Base-by-base conservation (phyloP, 2,329 filamentous ascomycete genomes). In the Venturia carpophila region DNA sequence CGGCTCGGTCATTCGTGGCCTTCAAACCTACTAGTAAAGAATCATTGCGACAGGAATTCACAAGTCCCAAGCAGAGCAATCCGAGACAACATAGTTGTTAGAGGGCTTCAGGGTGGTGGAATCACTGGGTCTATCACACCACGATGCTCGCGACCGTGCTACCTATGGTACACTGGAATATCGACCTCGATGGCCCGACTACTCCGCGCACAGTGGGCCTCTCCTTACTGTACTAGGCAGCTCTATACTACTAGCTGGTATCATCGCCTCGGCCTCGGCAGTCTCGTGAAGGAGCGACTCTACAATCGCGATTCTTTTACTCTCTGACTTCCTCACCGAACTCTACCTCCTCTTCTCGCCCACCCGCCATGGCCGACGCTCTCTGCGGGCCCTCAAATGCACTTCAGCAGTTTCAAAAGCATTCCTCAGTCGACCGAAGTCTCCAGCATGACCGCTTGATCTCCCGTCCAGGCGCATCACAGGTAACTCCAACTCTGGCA, bases 341-440 rank as follows among this genome's bases (percentile, higher is more conserved):
- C 10, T 15, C 1, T 34, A 24, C n/a, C n/a, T 45, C 17, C n/a
- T 27, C n/a, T 45, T 11, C 60, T 21, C 21, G n/a, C 37, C 19
- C 13, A 52, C 30, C 47, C 71, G 78, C 69, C 70, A 89, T 89
- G 87, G 80, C 84, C 63, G 86, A 89, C 71, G 81, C 83, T 69
- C 78, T 90, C 65, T 92, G 89, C 73, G 88, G 89, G 66, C 88
- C 89, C 21, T 89, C 89, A 15, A 91, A 89, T 75, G 83, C 88
- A 68, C 83, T 90, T 63, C 89, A 91, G 75, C 87, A 83, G 71
- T 85, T 92, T 73, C 83, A 88, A 71, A 86, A 88, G 70, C 88
- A 91, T 74, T 79, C 84, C 13, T 81, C 87, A 61, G 81, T 84
- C 68, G 88, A 92, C 73, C 81, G 87, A 64, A 86, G 86, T 11